Evolutionary conservation across 208 protist genomes (phyloP).

Genomic region (Phytomonas sp.): DNA sequence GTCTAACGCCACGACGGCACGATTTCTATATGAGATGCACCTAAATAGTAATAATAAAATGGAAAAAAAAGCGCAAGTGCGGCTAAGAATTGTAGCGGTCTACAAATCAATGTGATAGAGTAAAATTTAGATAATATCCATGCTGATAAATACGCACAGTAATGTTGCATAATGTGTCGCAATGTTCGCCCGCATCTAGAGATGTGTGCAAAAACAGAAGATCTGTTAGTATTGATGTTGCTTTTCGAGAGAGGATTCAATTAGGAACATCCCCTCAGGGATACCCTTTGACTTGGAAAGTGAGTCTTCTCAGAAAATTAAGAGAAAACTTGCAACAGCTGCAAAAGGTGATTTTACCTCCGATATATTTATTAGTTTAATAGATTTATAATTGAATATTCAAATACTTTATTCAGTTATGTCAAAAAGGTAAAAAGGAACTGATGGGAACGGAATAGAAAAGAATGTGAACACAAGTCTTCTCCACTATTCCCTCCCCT

Average conservation of each 20-base stretch:
- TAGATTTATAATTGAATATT: not conserved
- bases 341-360: not conserved
- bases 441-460: not conserved
- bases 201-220: not conserved
- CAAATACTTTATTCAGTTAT: not conserved
- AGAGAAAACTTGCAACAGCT: not conserved
- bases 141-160: not conserved
- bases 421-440: not conserved
- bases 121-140: not conserved
- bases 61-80: not conserved
- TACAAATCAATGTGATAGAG: not conserved
- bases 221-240: not conserved
- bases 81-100: not conserved
- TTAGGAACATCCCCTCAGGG: not conserved
- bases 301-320: not conserved
- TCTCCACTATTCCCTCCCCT: not conserved
- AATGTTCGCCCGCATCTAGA: not conserved
- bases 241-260: not conserved
- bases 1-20: conserved; percentile 3
- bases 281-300: not conserved
- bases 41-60: conserved; percentile 1
- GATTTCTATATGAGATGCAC: conserved; percentile 6
- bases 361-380: conserved; percentile 5
- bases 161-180: not conserved
- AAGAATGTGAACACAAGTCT: not conserved